These are phyloP conservation scores for Withania somnifera DNA, from an alignment of 305 asterid species.

Conservation along the genomic window DNA sequence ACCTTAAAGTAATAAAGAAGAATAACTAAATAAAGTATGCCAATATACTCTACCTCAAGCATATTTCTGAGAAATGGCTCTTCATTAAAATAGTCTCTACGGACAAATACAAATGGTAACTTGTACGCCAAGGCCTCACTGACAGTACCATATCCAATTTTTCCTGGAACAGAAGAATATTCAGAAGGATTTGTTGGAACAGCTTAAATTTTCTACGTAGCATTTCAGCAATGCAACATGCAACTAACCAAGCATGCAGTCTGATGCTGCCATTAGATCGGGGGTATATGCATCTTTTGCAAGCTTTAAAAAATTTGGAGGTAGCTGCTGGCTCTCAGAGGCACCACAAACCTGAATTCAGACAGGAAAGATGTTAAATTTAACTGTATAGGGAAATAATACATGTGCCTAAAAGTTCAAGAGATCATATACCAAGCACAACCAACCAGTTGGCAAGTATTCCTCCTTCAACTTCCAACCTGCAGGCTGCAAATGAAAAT, in stretches of 20 bases:
- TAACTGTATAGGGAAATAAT: neutral
- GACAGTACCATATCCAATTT: conserved; percentile 97
- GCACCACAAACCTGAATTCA: conserved; percentile 89
- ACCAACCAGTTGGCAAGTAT: conserved; percentile 91
- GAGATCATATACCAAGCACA: conserved; percentile 76
- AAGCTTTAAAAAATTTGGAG: conserved; percentile 80
- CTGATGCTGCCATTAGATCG: conserved; percentile 92
- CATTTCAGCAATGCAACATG: conserved; percentile 15
- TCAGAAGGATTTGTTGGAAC: neutral
- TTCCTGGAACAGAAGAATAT: conserved; percentile 41
- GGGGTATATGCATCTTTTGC: conserved; percentile 91
- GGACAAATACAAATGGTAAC: conserved; percentile 94
- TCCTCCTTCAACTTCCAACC: conserved; percentile 95
- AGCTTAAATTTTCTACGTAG: neutral
- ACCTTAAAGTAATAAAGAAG: neutral
- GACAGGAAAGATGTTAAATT: conserved; percentile 2
- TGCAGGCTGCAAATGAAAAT: conserved; percentile 61
- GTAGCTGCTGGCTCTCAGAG: conserved; percentile 66
- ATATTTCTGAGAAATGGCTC: conserved; percentile 97
- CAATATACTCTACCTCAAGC: conserved; percentile 67
- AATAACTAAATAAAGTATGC: neutral
- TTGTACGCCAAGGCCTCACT: conserved; percentile 94
- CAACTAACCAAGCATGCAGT: conserved; percentile 95
- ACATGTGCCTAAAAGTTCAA: neutral
- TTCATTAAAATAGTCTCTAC: conserved; percentile 96